Conservation (phyloP, 805 yeast genomes). For the Wickerhamiella dianesei region DNA sequence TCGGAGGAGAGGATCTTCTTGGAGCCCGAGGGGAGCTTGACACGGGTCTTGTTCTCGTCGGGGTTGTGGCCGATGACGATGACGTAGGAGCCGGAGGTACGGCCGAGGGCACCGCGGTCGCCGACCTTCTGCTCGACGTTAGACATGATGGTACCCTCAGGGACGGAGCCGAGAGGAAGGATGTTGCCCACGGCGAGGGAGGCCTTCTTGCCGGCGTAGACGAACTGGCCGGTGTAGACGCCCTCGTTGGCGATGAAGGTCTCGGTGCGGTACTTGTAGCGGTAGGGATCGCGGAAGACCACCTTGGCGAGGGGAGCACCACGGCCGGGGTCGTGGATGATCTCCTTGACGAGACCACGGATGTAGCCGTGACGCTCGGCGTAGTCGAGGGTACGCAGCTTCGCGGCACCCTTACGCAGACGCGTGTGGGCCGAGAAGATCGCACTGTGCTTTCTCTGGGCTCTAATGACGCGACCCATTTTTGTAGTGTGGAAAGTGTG, state of each 20-base stretch:
- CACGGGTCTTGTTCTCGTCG: slow-evolving; percentile 98
- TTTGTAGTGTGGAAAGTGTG: background rate
- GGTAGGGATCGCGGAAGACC: slow-evolving; percentile 99
- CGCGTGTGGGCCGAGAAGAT: slow-evolving; percentile 99
- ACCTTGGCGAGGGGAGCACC: slow-evolving; percentile 99
- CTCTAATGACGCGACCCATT: slow-evolving; percentile 71
- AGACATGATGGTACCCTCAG: slow-evolving; percentile 98
- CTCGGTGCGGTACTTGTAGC: slow-evolving; percentile 94
- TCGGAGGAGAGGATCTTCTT: slow-evolving; percentile 90
- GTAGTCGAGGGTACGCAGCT: slow-evolving; percentile 96
- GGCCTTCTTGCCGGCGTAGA: slow-evolving; percentile 98
- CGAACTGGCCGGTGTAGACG: slow-evolving; percentile 98
- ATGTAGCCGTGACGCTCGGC: slow-evolving; percentile 99
- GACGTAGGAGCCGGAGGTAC: slow-evolving; percentile 99
- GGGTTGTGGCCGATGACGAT: slow-evolving; percentile 98
- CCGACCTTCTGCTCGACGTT: slow-evolving; percentile 98
- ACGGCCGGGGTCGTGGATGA: slow-evolving; percentile 98
- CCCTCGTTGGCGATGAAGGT: slow-evolving; percentile 99
- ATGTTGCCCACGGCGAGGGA: slow-evolving; percentile 88
- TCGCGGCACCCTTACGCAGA: slow-evolving; percentile 99
- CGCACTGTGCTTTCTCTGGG: slow-evolving; percentile 98
- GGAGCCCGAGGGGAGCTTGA: slow-evolving; percentile 98
- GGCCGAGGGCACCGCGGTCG: slow-evolving; percentile 99
- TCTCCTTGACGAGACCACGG: slow-evolving; percentile 97
- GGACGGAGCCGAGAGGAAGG: slow-evolving; percentile 90